These are phyloP conservation scores for Aspergillus ochraceoroseus DNA, from an alignment of 2,329 filamentous ascomycete species.

Conservation along the genomic window DNA sequence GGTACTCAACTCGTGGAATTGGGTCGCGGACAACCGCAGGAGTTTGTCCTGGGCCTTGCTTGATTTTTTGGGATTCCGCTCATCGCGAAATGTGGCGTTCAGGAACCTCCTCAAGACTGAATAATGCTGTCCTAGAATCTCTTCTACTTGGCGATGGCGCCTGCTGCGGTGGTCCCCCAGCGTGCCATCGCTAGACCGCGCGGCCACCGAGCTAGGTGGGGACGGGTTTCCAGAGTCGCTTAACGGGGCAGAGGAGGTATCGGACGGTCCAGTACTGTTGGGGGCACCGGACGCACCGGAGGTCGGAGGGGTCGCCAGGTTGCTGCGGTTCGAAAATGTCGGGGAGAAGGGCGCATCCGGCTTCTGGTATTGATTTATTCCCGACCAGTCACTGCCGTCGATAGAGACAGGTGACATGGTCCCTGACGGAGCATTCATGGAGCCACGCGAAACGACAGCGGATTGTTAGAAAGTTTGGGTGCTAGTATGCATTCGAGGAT, in stretches of 20 bases:
- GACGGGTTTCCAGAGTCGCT: conserved; percentile 57
- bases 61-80: conserved; percentile 66
- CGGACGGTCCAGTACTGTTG: conserved; percentile 44
- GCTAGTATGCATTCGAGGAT: conserved; percentile 18
- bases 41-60: conserved; percentile 95
- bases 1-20: conserved; percentile 96
- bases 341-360: conserved; percentile 41
- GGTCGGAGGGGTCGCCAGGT: conserved; percentile 63
- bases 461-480: no score
- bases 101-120: conserved; percentile 71
- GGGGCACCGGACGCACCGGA: conserved; percentile 57
- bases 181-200: conserved; percentile 70
- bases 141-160: conserved; percentile 57
- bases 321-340: conserved; percentile 48
- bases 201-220: conserved; percentile 78
- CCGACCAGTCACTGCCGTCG: conserved; percentile 77
- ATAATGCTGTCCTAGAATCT: conserved; percentile 75
- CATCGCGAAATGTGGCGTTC: conserved; percentile 64
- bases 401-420: conserved; percentile 77
- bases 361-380: conserved; percentile 61
- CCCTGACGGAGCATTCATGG: conserved; percentile 69
- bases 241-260: conserved; percentile 25
- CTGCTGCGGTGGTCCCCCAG: conserved; percentile 60
- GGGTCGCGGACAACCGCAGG: conserved; percentile 77
- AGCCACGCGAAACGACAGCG: conserved; percentile 24